These are phyloP conservation scores for Crucibulum laeve DNA, from an alignment of 768 basidiomycete genomes.

Conservation along the genomic window DNA sequence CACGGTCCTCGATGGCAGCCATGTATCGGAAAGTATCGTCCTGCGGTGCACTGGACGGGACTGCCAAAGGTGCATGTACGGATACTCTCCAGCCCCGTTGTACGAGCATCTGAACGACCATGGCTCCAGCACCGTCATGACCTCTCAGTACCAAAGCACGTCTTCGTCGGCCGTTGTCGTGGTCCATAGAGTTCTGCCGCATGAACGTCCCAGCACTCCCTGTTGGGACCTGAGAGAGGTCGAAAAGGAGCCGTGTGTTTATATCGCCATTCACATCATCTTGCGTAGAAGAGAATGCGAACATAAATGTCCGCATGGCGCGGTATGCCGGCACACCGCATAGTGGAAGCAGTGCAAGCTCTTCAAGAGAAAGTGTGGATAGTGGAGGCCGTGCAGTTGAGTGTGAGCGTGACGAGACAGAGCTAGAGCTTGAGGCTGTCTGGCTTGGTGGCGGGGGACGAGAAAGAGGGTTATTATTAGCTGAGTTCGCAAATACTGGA, in stretches of 20 bases:
- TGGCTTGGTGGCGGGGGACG: constrained; percentile 9
- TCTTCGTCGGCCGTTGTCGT: constrained; percentile 20
- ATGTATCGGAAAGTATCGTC: constrained; percentile 30
- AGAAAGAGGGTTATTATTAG: not conserved
- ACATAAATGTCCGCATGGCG: constrained; percentile 66
- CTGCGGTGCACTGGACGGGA: constrained; percentile 17
- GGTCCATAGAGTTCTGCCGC: constrained; percentile 6
- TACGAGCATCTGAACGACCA: constrained; percentile 76
- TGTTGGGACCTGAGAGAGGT: not conserved
- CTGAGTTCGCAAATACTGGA: constrained; percentile 6
- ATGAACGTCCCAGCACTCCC: no score
- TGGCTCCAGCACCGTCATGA: constrained; percentile 71
- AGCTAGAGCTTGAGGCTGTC: constrained; percentile 12
- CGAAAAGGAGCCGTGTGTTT: not conserved
- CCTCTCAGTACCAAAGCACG: constrained; percentile 62
- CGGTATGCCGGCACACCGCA: constrained; percentile 80
- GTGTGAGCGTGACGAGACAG: not conserved
- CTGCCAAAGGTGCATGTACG: constrained; percentile 51
- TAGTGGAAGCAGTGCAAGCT: constrained; percentile 77
- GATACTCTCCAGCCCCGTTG: constrained; percentile 68
- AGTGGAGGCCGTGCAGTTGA: constrained; percentile 3
- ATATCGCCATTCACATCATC: not conserved
- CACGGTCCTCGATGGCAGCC: constrained; percentile 43
- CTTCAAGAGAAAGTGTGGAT: constrained; percentile 46
- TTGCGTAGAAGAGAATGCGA: constrained; percentile 32